Evolutionary conservation across 495 filamentous ascomycete species (phyloP), one percentile per base, ranked within the genome.

Genomic region (Arthonia radiata): DNA sequence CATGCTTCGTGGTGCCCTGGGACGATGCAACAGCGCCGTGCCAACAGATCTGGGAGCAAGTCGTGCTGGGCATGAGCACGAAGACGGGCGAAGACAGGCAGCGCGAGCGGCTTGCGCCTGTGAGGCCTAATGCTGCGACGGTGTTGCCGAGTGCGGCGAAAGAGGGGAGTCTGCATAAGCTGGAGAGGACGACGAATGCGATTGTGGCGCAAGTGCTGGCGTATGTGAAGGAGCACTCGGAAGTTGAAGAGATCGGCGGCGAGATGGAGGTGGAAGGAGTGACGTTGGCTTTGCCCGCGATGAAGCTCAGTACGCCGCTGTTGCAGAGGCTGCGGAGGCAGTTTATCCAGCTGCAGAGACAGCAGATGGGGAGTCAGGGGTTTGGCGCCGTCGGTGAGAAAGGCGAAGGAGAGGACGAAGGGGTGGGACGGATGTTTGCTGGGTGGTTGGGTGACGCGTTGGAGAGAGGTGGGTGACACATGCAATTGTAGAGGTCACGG

Each of bases 1-100:
- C 86, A 4, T 59, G 93, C 13, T 94, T 93, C 53, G 83, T 80
- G 5, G 67, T 93, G 0, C 64, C 76, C 7, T 81, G 67, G 56
- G 61, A 71, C 8, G 86, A 97, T 42, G 53, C 59, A 21, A 43
- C 50, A n/a, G 69, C 69, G 3, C 67, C 64, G 11, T 55, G 56
- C 25, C 61, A 64, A 14, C 58, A 61, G 6, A 74, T 97, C 29
- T 94, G 83, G 79, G 71, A 79, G 17, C 67, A 72, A 0, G 46
- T 91, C 19, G 19, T 22, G 19, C 19, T 7, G 19, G 19, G 19
- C 19, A 22, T 22, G 19, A 22, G 19, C 19, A 22, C 11, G 19
- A 22, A 7, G 19, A 22, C 11, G 19, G 11, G 6, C 19, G 11
- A 22, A 22, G 19, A 7, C 6, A 11, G 19, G 7, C 6, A 7